phyloP scores from a whole-genome alignment of 208 protist species.

The Naegleria gruberi region DNA sequence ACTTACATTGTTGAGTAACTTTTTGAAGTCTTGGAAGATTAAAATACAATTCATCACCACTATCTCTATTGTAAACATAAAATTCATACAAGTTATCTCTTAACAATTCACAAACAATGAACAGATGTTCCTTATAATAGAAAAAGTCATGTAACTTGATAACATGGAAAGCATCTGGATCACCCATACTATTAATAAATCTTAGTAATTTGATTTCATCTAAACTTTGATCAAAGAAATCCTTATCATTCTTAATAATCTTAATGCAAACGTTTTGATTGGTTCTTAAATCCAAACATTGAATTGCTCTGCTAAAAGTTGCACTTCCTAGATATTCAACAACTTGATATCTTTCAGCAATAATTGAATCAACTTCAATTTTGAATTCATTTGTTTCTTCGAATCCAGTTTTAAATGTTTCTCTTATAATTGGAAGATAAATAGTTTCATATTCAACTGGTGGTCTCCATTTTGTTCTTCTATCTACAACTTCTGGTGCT shows the following conservation, averaged over 20 bases:
- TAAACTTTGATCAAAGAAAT: conserved; percentile 92
- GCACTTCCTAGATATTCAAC: conserved; percentile 83
- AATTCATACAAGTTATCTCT: conserved; percentile 91
- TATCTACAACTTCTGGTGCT: not conserved
- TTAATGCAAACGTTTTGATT: conserved; percentile 82
- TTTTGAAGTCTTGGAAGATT: conserved; percentile 72
- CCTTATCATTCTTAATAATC: conserved; percentile 94
- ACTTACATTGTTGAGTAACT: conserved; percentile 53
- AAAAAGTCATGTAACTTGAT: conserved; percentile 83
- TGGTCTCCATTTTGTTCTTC: not conserved
- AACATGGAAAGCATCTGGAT: conserved; percentile 73
- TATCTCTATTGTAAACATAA: conserved; percentile 82
- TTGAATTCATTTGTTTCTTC: conserved; percentile 80
- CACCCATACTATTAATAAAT: conserved; percentile 76
- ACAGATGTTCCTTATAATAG: conserved; percentile 92
- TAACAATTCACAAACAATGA: conserved; percentile 89
- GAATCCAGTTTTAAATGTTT: conserved; percentile 78
- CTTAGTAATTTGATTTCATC: conserved; percentile 90
- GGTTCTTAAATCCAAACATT: conserved; percentile 79
- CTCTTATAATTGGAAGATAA: conserved; percentile 74
- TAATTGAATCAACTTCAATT: conserved; percentile 67
- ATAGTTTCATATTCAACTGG: conserved; percentile 68
- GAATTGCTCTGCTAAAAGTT: conserved; percentile 82
- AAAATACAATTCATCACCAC: conserved; percentile 79
- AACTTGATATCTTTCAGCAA: conserved; percentile 85